Base-by-base conservation (phyloP, 2,329 filamentous ascomycete genomes). In the Teratosphaeria viscida region DNA sequence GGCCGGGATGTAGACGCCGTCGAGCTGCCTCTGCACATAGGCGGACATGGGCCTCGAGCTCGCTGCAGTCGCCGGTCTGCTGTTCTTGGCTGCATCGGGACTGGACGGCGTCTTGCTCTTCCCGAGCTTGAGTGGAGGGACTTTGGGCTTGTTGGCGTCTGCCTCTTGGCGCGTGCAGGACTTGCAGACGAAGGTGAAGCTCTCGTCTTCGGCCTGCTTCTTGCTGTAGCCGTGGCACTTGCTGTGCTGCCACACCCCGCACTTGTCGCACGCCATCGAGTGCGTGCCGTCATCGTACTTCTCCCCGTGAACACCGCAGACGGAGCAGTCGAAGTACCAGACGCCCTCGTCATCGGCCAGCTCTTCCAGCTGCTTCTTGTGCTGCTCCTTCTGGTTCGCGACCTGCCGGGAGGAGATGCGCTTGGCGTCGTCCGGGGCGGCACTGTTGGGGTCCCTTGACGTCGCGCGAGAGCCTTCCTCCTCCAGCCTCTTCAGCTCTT, bases 201-300 rank as follows among this genome's bases (percentile, higher is more conserved):
- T 89, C 1, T 90, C 85, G 54, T 85, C 81, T 64, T 96, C 92
- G 0, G 91, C 92, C 63, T 92, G 88, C 61, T 82, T 77, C 67
- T 95, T 83, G 54, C 83, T 82, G 63, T 97, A 88, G 49, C 86
- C 87, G 61, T 96, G 82, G 70, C 94, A 99, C 68, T 88, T 90
- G 78, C 91, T 95, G 71, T 99, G 94, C 72, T 97, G 92, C 94
- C 94, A 99, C 55, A 95, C 87, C 70, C 87, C 95, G 78, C 94
- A 99, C 65, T 81, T 86, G 71, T 99, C 94, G 75, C 94, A 99
- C 32, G 92, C 89, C 64, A 99, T 86, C 71, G 91, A 96, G 71
- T 96, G 92, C 7, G 90, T 87, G 39, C 94, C 94, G 71, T 97
- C 94, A 68, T 99, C 94, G 62, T 85, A 70, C 61, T 96, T 89